Evolutionary conservation across 2,329 filamentous ascomycete genomes (phyloP).

Genomic region (Colletotrichum echinochloae): DNA sequence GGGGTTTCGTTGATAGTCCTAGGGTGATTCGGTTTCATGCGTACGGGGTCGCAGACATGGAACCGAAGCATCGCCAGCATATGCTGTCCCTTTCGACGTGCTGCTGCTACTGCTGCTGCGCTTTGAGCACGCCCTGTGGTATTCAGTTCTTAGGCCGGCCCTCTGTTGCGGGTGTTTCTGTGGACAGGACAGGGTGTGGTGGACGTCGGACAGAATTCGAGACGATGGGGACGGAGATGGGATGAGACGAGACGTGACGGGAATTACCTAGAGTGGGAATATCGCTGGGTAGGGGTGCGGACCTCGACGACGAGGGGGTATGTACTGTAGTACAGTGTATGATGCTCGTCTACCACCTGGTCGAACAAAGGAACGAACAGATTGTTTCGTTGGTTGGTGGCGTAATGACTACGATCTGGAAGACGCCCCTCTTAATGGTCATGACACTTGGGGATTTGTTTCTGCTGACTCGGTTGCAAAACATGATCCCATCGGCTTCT

Average conservation of each 20-base stretch:
- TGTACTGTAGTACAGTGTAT: too few species aligned
- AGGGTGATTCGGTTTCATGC: slow-evolving; percentile 34
- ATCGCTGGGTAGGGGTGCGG: not conserved
- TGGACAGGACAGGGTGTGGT: slow-evolving; percentile 18
- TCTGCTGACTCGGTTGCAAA: not conserved
- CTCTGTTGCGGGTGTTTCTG: not conserved
- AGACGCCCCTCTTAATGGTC: not conserved
- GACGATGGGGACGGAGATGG: slow-evolving; percentile 32
- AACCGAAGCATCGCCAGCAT: slow-evolving; percentile 35
- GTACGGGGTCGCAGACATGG: slow-evolving; percentile 34
- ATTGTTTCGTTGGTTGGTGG: not conserved
- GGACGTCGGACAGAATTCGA: slow-evolving; percentile 19
- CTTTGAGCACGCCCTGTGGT: slow-evolving; percentile 25
- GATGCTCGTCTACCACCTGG: too few species aligned
- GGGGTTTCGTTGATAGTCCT: slow-evolving; percentile 5
- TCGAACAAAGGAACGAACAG: not conserved
- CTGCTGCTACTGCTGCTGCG: not conserved
- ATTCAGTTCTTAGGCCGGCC: not conserved
- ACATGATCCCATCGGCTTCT: not conserved
- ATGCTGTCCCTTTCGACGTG: slow-evolving; percentile 16
- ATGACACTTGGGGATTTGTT: too few species aligned
- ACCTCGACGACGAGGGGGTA: not conserved
- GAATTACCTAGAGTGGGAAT: slow-evolving; percentile 2
- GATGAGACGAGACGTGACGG: slow-evolving; percentile 35
- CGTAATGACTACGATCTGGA: not conserved